phyloP scores from a whole-genome alignment of 2,329 filamentous ascomycete genomes.

The Talaromyces islandicus region DNA sequence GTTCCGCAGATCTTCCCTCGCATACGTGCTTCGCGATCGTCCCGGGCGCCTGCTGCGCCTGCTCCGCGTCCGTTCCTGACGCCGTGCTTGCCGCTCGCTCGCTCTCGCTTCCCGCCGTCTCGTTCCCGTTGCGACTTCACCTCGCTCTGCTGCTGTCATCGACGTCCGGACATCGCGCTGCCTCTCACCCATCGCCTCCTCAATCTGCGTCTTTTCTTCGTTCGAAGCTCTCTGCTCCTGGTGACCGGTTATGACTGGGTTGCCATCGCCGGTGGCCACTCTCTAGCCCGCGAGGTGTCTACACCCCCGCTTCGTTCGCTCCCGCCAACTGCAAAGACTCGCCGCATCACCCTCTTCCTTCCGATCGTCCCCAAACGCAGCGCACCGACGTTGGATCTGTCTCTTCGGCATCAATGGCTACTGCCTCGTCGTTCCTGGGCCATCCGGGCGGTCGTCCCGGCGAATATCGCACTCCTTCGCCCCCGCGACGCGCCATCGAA shows the following conservation, averaged over 20 bases:
- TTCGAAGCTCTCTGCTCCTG: constrained; percentile 8
- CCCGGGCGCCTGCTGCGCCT: constrained; percentile 7
- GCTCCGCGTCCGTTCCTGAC: constrained; percentile 8
- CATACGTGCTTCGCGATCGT: not conserved
- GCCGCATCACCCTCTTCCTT: constrained; percentile 8
- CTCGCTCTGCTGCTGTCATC: constrained; percentile 5
- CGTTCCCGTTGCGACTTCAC: constrained; percentile 7
- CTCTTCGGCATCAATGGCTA: constrained; percentile 27
- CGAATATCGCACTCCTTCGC: constrained; percentile 42
- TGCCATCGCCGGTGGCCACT: constrained; percentile 30
- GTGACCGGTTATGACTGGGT: constrained; percentile 36
- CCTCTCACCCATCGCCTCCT: not conserved
- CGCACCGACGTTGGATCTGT: constrained; percentile 14
- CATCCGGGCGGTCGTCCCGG: constrained; percentile 31
- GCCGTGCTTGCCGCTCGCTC: constrained; percentile 10
- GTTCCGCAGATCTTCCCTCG: not conserved
- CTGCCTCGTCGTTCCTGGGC: constrained; percentile 32
- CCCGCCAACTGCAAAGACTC: constrained; percentile 29
- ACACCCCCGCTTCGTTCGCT: constrained; percentile 38
- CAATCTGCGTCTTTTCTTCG: not conserved
- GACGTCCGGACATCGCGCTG: constrained; percentile 1
- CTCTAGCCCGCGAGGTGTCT: constrained; percentile 35
- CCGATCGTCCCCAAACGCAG: constrained; percentile 14
- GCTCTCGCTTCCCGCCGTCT: constrained; percentile 7
- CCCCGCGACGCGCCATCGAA: constrained; percentile 41